A percentile compares a stretch with the other conserved stretches of the same genome.
These are phyloP conservation scores for Phytophthora citricola DNA, from an alignment of 352 stramenopile species.

Conservation along the genomic window DNA sequence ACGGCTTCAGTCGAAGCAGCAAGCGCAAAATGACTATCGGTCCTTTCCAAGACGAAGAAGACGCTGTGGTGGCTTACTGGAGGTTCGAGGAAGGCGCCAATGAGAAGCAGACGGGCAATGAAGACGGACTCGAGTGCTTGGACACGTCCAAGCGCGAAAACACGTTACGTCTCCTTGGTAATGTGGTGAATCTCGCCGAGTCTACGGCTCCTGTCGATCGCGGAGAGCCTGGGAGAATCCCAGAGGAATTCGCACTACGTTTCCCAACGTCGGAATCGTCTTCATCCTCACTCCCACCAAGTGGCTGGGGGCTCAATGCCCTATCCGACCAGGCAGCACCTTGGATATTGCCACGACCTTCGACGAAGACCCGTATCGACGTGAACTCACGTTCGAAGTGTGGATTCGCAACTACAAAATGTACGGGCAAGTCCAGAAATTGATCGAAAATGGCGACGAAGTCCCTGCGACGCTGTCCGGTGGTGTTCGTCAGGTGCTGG, in stretches of 20 bases:
- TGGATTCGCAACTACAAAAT: constrained; percentile 75
- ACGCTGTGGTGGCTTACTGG: constrained; percentile 87
- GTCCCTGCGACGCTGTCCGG: constrained; percentile 11
- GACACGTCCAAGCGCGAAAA: constrained; percentile 89
- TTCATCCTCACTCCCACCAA: constrained; percentile 12
- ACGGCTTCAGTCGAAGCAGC: constrained; percentile 13
- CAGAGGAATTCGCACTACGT: constrained; percentile 71
- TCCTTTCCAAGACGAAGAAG: constrained; percentile 85
- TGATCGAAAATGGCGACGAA: constrained; percentile 31
- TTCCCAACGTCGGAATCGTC: constrained; percentile 40
- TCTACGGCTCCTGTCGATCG: constrained; percentile 78
- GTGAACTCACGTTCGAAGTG: constrained; percentile 78
- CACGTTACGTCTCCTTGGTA: constrained; percentile 59
- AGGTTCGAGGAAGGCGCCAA: constrained; percentile 81
- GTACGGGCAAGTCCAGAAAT: constrained; percentile 37
- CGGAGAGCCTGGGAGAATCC: constrained; percentile 71
- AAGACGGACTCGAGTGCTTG: constrained; percentile 56
- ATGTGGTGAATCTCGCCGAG: constrained; percentile 46
- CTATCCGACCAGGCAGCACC: constrained; percentile 58
- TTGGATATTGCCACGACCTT: constrained; percentile 75
- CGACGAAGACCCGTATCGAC: constrained; percentile 84
- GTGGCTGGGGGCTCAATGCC: constrained; percentile 59
- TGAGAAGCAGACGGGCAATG: constrained; percentile 16
- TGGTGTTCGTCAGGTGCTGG: constrained; percentile 24
- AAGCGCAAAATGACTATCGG: constrained; percentile 70